Evolutionary conservation across 2,329 filamentous ascomycete genomes (phyloP).

Genomic region (Drechslera avenae): DNA sequence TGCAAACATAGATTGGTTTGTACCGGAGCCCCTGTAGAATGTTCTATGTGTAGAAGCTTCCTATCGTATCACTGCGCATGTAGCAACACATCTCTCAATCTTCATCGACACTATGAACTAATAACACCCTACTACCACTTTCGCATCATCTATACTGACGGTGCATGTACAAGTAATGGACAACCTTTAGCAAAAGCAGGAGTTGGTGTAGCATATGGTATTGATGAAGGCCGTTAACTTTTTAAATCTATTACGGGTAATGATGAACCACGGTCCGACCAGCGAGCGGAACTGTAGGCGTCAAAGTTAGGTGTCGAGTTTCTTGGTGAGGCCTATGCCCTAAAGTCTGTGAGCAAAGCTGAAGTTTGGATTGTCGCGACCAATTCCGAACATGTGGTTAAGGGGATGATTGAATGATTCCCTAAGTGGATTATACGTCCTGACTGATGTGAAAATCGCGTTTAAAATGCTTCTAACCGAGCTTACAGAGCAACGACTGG

Average conservation of each 20-base stretch:
- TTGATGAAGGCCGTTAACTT: background rate
- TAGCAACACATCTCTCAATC: too few relatives aligned
- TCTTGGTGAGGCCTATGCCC: background rate
- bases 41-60: too few relatives aligned
- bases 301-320: constrained; percentile 13
- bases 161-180: background rate
- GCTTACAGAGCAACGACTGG: constrained; percentile 13
- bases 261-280: constrained; percentile 15
- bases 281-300: constrained; percentile 20
- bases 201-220: background rate
- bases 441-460: too few relatives aligned
- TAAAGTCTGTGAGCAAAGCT: background rate
- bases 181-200: background rate
- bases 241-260: constrained; percentile 12
- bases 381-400: constrained; percentile 21
- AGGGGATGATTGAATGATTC: constrained; percentile 20
- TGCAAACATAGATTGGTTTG: constrained; percentile 4
- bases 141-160: too few relatives aligned
- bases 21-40: constrained; percentile 5
- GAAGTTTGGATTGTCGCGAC: constrained; percentile 15
- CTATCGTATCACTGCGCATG: too few relatives aligned
- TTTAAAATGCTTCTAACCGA: constrained; percentile 4
- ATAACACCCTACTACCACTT: too few relatives aligned
- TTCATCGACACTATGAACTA: too few relatives aligned
- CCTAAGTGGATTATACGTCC: constrained; percentile 11